Conservation (phyloP, 192 early-diverging fungal genomes). For the Linnemannia schmuckeri region DNA sequence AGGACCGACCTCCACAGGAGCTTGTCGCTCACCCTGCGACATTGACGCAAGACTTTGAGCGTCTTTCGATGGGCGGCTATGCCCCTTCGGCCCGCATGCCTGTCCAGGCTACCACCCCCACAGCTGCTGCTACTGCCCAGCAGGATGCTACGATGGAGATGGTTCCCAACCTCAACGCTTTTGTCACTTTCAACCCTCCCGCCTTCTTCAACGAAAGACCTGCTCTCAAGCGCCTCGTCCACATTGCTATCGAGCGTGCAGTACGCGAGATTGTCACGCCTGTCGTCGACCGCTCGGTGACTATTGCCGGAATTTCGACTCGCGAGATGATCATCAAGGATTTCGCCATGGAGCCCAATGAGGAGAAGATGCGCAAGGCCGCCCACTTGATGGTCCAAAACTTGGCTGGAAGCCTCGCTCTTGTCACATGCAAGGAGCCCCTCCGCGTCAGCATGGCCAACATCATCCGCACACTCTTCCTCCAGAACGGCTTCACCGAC, state of each 20-base stretch:
- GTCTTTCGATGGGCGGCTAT: constrained; percentile 52
- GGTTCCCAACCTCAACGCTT: constrained; percentile 73
- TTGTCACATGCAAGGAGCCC: constrained; percentile 95
- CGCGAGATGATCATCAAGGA: constrained; percentile 95
- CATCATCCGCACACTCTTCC: constrained; percentile 76
- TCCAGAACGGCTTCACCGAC: constrained; percentile 83
- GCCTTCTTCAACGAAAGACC: constrained; percentile 88
- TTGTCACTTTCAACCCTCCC: constrained; percentile 86
- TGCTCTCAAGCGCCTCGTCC: constrained; percentile 88
- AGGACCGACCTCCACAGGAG: constrained; percentile 69
- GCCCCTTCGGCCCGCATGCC: constrained; percentile 42
- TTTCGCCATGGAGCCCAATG: constrained; percentile 95
- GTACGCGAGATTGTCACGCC: constrained; percentile 91
- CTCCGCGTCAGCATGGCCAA: constrained; percentile 86
- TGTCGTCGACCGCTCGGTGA: constrained; percentile 93
- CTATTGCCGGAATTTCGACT: constrained; percentile 93
- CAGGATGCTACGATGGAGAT: constrained; percentile 28
- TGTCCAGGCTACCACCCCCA: constrained; percentile 25
- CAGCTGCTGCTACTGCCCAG: constrained; percentile 14
- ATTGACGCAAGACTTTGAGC: constrained; percentile 57
- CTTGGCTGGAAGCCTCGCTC: constrained; percentile 86
- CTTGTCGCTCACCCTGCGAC: constrained; percentile 34
- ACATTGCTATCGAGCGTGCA: constrained; percentile 88
- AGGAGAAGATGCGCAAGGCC: constrained; percentile 93
- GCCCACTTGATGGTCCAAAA: constrained; percentile 97